Base-by-base conservation (phyloP, 345 rosid genomes). In the Microthlaspi erraticum region DNA sequence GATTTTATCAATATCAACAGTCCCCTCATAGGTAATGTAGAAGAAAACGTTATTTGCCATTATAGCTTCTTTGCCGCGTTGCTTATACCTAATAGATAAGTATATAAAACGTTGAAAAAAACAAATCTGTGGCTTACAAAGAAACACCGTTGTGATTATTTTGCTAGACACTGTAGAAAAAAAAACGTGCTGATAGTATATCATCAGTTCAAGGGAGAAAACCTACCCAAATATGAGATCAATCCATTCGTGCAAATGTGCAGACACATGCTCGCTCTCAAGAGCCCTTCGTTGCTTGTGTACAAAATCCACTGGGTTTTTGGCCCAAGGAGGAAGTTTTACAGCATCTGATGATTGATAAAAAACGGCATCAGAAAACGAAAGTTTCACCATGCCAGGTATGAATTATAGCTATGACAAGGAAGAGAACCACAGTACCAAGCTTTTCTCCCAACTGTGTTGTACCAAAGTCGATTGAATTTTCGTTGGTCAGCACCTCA, bases 11-110 rank as follows among this genome's bases (percentile, higher is more conserved):
- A 94, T 83, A 74, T 89, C 96, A 44, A 94, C 91, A 8, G 93
- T 83, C 49, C 99, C 99, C 83, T 92, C 99, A 68, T 94, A 94
- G 34, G 99, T 94, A 67, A 89, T 86, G 80, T 94, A 92, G 81
- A 89, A 94, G 88, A 94, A 94, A 67, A 94, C 96, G 72, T 92
- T 94, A 79, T 90, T 92, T 71, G 98, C 92, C 60, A 48, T 48
- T 83, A 92, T 90, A 79, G 99, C 99, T 81, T 94, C 99, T 83
- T 86, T 92, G 51, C 99, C 99, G 32, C 99, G 93, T 84, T 94
- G 99, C 83, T 92, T 94, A 68, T 79, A 89, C 81, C 99, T 94
- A 79, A 80, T 44, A 65, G 63, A 74, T 62, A 72, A 59, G 67
- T 42, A n/a, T 54, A 58, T 26, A 64, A 23, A 62, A 51, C n/a